Conservation (phyloP, 1,284 basidiomycete genomes). For the Irpex lacteus region DNA sequence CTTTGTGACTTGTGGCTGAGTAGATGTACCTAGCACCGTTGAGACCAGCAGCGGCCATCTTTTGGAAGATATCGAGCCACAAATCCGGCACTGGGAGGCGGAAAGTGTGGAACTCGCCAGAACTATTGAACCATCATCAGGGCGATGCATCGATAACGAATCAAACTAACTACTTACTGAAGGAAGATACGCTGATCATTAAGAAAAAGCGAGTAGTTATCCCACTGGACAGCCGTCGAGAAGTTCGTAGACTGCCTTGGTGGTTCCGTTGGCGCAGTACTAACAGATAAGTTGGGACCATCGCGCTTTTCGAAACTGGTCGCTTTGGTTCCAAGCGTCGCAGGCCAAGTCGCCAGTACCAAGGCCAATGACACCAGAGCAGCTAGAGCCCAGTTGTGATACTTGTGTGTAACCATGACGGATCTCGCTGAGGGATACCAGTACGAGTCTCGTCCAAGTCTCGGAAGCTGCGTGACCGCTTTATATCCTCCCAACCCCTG, state of each 20-base stretch:
- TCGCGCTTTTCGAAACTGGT: background rate
- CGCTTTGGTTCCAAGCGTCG: background rate
- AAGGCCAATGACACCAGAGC: conserved; percentile 11
- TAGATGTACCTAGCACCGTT: conserved; percentile 50
- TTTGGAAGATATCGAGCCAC: conserved; percentile 83
- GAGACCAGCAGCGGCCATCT: conserved; percentile 78
- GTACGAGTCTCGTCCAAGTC: background rate
- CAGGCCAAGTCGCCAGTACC: conserved; percentile 14
- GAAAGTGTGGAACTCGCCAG: conserved; percentile 83
- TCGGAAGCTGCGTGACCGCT: background rate
- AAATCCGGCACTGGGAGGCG: conserved; percentile 75
- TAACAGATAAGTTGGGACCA: background rate
- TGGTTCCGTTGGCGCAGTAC: conserved; percentile 14
- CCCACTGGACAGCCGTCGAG: conserved; percentile 29
- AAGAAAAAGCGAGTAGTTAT: conserved; percentile 30
- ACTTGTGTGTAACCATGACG: conserved; percentile 5
- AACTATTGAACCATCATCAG: conserved; percentile 27
- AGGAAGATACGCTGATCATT: conserved; percentile 38
- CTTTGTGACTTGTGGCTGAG: background rate
- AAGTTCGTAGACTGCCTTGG: conserved; percentile 28
- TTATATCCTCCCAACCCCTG: background rate
- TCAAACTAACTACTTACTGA: conserved; percentile 36
- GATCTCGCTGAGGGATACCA: background rate
- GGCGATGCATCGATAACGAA: background rate
- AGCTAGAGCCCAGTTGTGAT: conserved; percentile 14